Percentiles rank a stretch among this genome's conserved stretches.
Evolutionary conservation across 2,329 filamentous ascomycete species (phyloP).

Genomic region (Xylariaceae sp.): DNA sequence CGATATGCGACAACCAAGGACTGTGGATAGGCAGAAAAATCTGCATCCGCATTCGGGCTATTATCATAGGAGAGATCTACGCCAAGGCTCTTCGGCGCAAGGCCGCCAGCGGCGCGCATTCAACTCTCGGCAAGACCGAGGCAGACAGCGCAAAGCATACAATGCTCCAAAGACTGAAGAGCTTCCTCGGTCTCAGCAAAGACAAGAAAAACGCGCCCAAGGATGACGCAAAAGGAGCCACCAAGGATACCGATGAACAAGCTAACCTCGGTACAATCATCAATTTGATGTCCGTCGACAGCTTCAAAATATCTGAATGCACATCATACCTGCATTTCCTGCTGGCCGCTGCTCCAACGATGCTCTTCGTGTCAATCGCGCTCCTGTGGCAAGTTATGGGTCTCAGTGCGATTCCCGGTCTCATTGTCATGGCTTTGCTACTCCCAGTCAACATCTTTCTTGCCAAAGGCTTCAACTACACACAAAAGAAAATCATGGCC

Average conservation of each 20-base stretch:
- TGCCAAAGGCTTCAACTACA: slow-evolving; percentile 75
- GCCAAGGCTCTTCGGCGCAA: slow-evolving; percentile 90
- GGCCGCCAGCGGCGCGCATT: slow-evolving; percentile 72
- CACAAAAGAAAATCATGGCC: slow-evolving; percentile 85
- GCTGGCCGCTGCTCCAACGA: slow-evolving; percentile 85
- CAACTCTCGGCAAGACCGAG: slow-evolving; percentile 58
- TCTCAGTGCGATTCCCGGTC: slow-evolving; percentile 86
- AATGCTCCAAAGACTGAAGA: slow-evolving; percentile 47
- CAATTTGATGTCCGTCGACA: slow-evolving; percentile 98
- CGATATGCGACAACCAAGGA: slow-evolving; percentile 76
- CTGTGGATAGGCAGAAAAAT: slow-evolving; percentile 93
- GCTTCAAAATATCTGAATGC: slow-evolving; percentile 95
- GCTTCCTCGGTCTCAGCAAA: slow-evolving; percentile 56
- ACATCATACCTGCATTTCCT: slow-evolving; percentile 94
- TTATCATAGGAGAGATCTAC: slow-evolving; percentile 96
- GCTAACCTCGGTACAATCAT: slow-evolving; percentile 97
- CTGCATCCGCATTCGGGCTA: slow-evolving; percentile 85
- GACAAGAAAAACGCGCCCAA: slow-evolving; percentile 39
- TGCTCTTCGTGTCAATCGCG: slow-evolving; percentile 73
- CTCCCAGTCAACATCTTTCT: slow-evolving; percentile 88
- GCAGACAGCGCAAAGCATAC: slow-evolving; percentile 37
- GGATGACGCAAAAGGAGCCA: slow-evolving; percentile 29
- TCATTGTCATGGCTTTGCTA: slow-evolving; percentile 82
- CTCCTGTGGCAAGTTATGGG: slow-evolving; percentile 89
- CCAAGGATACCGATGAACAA: slow-evolving; percentile 56